Percentiles rank a stretch among this genome's conserved stretches.
These are phyloP conservation scores for Trichoderma breve DNA, from an alignment of 2,329 filamentous ascomycete species.

Conservation along the genomic window DNA sequence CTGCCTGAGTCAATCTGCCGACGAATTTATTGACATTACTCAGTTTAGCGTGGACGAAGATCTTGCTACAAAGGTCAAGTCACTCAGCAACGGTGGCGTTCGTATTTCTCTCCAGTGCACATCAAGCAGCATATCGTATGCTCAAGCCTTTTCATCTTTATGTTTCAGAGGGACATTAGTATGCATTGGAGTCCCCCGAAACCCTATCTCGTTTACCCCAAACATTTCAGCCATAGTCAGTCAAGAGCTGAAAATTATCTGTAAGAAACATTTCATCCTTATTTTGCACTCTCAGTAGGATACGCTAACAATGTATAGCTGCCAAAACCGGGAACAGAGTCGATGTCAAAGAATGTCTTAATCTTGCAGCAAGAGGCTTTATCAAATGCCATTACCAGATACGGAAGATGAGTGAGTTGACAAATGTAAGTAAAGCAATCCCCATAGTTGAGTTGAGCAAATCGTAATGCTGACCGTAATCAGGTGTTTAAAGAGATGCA, in stretches of 20 bases:
- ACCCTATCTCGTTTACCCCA: not conserved
- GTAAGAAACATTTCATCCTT: not conserved
- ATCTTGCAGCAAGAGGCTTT: not conserved
- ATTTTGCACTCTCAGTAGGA: too few species aligned
- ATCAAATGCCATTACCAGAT: not conserved
- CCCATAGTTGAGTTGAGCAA: not conserved
- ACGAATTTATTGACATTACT: not conserved
- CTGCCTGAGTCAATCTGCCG: not conserved
- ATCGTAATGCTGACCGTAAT: not conserved
- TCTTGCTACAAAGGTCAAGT: conserved; percentile 20
- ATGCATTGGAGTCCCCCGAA: conserved; percentile 28
- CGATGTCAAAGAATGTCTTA: not conserved
- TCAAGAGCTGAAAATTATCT: not conserved
- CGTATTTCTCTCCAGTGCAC: conserved; percentile 27
- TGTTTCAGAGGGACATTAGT: conserved; percentile 30
- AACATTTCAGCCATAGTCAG: not conserved
- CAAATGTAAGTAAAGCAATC: not conserved
- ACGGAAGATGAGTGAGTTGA: not conserved
- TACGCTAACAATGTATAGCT: not conserved
- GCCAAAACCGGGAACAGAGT: not conserved
- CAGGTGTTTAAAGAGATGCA: not conserved
- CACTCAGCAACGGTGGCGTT: conserved; percentile 22
- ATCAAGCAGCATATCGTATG: conserved; percentile 25
- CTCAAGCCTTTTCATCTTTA: conserved; percentile 27
- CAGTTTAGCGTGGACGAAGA: conserved; percentile 13